Percentiles rank a stretch among this genome's conserved stretches.
phyloP scores from a whole-genome alignment of 1,284 basidiomycete genomes.

The Ceraceosorus guamensis region DNA sequence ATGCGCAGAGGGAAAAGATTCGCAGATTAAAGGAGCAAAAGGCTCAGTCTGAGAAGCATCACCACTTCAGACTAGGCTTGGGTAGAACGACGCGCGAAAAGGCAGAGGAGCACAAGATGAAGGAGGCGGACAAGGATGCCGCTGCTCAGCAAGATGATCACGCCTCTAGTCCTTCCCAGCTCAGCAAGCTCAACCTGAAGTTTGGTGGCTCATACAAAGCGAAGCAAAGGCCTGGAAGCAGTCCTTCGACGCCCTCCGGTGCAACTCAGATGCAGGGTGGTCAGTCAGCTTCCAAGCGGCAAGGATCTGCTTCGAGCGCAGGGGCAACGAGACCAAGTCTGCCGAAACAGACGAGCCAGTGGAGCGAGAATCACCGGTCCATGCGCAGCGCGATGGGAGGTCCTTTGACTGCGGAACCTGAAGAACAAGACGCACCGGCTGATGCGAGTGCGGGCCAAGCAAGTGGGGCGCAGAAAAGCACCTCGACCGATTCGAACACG shows the following conservation, averaged over 20 bases:
- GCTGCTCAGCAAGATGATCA: too few relatives aligned
- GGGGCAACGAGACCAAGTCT: background rate
- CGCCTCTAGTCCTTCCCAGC: too few relatives aligned
- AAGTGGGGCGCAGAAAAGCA: too few relatives aligned
- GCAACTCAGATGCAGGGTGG: too few relatives aligned
- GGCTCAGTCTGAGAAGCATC: background rate
- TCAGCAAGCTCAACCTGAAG: too few relatives aligned
- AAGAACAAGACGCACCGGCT: background rate
- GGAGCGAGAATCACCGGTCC: background rate
- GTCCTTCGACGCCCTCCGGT: background rate
- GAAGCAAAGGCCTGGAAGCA: too few relatives aligned
- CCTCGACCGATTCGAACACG: too few relatives aligned
- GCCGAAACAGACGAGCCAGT: background rate
- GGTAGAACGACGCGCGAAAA: background rate
- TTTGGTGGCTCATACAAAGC: too few relatives aligned
- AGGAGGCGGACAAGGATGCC: constrained; percentile 1
- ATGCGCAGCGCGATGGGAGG: background rate
- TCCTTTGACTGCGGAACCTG: background rate
- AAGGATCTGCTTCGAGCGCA: background rate
- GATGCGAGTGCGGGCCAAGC: too few relatives aligned
- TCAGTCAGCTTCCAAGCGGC: background rate
- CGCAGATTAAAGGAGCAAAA: constrained; percentile 18
- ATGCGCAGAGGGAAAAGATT: constrained; percentile 31
- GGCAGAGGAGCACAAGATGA: background rate
- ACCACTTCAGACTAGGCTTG: background rate